Evolutionary conservation across 192 early-diverging fungal species (phyloP).

Genomic region (Backusella westeae): DNA sequence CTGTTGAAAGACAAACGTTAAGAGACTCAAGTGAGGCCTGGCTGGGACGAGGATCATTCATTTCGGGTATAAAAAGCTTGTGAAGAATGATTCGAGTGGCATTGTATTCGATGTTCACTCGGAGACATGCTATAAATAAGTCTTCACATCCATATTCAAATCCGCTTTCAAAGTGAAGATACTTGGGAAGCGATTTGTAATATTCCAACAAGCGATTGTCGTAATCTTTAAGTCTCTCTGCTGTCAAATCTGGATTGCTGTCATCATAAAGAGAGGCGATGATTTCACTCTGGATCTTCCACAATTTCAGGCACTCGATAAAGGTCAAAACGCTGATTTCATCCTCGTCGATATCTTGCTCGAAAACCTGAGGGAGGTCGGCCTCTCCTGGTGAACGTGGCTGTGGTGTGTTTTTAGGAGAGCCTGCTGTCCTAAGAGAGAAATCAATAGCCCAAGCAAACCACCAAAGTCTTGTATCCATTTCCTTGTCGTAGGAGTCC

Average conservation of each 20-base stretch:
- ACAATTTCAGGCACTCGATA: slow-evolving; percentile 16
- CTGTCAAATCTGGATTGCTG: slow-evolving; percentile 15
- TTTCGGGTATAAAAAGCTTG: slow-evolving; percentile 34
- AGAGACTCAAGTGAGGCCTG: slow-evolving; percentile 26
- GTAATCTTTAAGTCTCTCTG: slow-evolving; percentile 23
- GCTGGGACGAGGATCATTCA: slow-evolving; percentile 15
- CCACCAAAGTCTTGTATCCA: slow-evolving; percentile 42
- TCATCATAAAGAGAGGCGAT: slow-evolving; percentile 21
- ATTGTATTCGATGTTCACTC: slow-evolving; percentile 35
- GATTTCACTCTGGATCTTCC: slow-evolving; percentile 32
- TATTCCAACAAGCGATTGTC: slow-evolving; percentile 14
- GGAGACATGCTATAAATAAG: slow-evolving; percentile 29
- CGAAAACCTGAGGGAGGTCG: slow-evolving; percentile 26
- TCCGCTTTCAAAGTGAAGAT: slow-evolving; percentile 34
- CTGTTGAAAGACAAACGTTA: slow-evolving; percentile 28
- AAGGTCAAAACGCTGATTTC: slow-evolving; percentile 27
- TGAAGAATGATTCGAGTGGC: slow-evolving; percentile 39
- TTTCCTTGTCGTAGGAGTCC: slow-evolving; percentile 29
- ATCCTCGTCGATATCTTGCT: slow-evolving; percentile 37
- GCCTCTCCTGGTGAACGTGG: slow-evolving; percentile 5
- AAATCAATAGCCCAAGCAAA: slow-evolving; percentile 35
- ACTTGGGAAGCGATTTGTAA: slow-evolving; percentile 17
- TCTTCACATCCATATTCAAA: slow-evolving; percentile 39
- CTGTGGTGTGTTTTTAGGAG: slow-evolving; percentile 18
- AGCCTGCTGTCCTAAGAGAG: slow-evolving; percentile 26